A percentile compares a stretch with the other conserved stretches of the same genome.
These are phyloP conservation scores for Aleurites moluccanus DNA, from an alignment of 441 rosid species.

Conservation along the genomic window DNA sequence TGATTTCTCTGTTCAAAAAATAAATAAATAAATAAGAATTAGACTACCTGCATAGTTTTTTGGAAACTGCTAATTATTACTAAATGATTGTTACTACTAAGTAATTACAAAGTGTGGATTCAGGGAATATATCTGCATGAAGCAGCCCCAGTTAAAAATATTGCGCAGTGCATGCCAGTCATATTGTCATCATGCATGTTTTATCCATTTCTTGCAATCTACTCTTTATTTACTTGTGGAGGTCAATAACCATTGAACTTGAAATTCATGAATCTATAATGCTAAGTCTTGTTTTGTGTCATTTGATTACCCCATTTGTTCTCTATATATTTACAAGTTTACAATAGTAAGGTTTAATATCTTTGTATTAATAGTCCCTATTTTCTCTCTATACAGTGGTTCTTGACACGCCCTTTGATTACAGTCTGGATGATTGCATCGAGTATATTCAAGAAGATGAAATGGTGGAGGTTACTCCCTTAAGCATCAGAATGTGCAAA, in stretches of 20 bases:
- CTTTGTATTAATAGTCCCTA: neutral
- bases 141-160: neutral
- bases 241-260: neutral
- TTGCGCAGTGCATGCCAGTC: neutral
- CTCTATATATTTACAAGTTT: neutral
- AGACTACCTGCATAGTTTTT: neutral
- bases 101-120: too few relatives aligned
- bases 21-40: neutral
- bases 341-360: neutral
- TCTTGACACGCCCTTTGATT: constrained; percentile 79
- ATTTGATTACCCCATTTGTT: neutral
- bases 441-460: constrained; percentile 98
- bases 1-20: neutral
- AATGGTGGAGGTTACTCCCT: constrained; percentile 86
- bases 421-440: constrained; percentile 94
- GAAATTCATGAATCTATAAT: neutral
- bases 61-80: neutral
- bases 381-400: constrained; percentile 54
- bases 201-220: neutral
- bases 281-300: neutral
- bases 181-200: neutral
- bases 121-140: neutral
- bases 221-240: neutral
- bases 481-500: constrained; percentile 83
- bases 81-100: neutral